Evolutionary conservation across 176 grass and related monocot species (phyloP).

Genomic region (Ananas comosus): DNA sequence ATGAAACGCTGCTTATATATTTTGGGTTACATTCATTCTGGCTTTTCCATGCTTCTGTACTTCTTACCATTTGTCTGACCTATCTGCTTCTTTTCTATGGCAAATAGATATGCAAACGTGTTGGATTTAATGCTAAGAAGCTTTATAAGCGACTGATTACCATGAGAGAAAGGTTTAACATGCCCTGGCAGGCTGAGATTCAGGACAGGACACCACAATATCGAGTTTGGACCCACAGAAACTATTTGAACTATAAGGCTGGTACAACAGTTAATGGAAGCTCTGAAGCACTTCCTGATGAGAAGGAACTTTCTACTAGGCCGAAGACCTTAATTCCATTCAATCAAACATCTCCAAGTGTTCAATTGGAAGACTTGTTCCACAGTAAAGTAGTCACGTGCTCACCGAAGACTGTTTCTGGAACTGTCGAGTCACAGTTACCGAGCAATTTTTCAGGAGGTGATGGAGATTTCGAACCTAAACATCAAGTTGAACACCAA

Average conservation of each 20-base stretch:
- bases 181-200: conserved; percentile 71
- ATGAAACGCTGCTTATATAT: background rate
- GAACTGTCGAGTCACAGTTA: conserved; percentile 22
- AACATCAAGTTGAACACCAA: background rate
- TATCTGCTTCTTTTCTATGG: conserved; percentile 25
- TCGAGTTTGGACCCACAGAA: conserved; percentile 81
- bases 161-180: conserved; percentile 58
- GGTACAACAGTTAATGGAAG: conserved; percentile 35
- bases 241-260: conserved; percentile 45
- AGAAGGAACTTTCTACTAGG: conserved; percentile 26
- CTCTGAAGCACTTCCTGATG: conserved; percentile 31
- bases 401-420: conserved; percentile 28
- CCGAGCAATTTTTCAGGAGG: conserved; percentile 23
- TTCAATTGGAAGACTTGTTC: conserved; percentile 15
- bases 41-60: conserved; percentile 19
- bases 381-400: conserved; percentile 28
- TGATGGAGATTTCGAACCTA: background rate
- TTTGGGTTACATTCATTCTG: conserved; percentile 5
- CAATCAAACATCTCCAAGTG: conserved; percentile 22
- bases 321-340: conserved; percentile 38
- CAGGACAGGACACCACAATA: conserved; percentile 55
- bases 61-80: conserved; percentile 8
- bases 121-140: conserved; percentile 66
- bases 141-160: conserved; percentile 61
- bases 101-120: conserved; percentile 55